These are phyloP conservation scores for Globisporangium acanthophoron DNA, from an alignment of 352 stramenopile species.

Conservation along the genomic window DNA sequence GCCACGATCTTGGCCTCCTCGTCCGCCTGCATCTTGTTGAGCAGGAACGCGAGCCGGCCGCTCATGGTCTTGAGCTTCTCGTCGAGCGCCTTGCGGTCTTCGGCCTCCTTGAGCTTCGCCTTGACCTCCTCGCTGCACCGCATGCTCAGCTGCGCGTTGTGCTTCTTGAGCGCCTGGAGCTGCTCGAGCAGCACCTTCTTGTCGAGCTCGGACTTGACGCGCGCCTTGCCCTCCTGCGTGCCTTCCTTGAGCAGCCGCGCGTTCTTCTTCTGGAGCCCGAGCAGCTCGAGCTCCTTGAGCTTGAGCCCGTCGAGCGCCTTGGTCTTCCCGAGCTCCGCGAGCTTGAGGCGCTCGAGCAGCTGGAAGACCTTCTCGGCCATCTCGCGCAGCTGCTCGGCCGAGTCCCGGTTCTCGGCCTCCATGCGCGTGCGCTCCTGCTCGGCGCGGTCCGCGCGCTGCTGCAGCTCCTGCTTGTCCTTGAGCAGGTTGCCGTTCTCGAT, in stretches of 20 bases:
- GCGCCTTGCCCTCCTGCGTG: slow-evolving; percentile 89
- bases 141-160: slow-evolving; percentile 91
- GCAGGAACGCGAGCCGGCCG: slow-evolving; percentile 89
- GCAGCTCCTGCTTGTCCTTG: slow-evolving; percentile 71
- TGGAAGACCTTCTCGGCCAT: slow-evolving; percentile 98
- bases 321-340: slow-evolving; percentile 94
- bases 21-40: slow-evolving; percentile 96
- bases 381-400: slow-evolving; percentile 92
- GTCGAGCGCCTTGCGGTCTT: slow-evolving; percentile 89
- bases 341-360: slow-evolving; percentile 93
- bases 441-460: slow-evolving; percentile 82
- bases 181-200: slow-evolving; percentile 94
- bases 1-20: slow-evolving; percentile 92
- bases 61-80: slow-evolving; percentile 94
- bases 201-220: slow-evolving; percentile 92
- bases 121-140: slow-evolving; percentile 93
- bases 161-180: slow-evolving; percentile 92
- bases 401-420: slow-evolving; percentile 94
- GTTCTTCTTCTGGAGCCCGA: slow-evolving; percentile 94
- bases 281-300: slow-evolving; percentile 93
- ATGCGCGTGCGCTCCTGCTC: slow-evolving; percentile 93
- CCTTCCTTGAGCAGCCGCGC: slow-evolving; percentile 91
- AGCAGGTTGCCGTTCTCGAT: slow-evolving; percentile 75
- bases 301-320: slow-evolving; percentile 93
- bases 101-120: slow-evolving; percentile 87